Evolutionary conservation across 2,329 filamentous ascomycete species (phyloP), one percentile per base, ranked within the genome.

Genomic region (Ceratocystis albifundus): DNA sequence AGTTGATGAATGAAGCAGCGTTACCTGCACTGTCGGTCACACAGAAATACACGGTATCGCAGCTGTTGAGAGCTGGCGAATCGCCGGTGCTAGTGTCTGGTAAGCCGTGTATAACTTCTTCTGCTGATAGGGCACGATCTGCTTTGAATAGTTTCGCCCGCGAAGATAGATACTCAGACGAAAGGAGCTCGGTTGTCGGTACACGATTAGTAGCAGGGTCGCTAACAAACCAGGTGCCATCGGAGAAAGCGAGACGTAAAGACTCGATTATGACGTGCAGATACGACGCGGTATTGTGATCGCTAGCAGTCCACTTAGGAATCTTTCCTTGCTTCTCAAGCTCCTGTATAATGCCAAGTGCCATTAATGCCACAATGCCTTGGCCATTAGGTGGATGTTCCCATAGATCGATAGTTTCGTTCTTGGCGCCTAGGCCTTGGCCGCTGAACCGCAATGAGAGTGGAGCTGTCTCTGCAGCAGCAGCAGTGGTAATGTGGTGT

Each of bases 301-400:
- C 88, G 1, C 80, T 77, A 1, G 82, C 75, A 0, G 75, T 76
- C 75, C 94, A 96, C 0, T 79, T 81, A 0, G 88, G 85, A 68
- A 97, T 90, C 71, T 85, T 85, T 48, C 87, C 88, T 17, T 81
- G 78, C 68, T 85, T 84, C 75, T 96, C 90, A 1, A 97, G 81
- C 73, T 92, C 86, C 74, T 96, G 87, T 62, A 99, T 79, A 70
- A 97, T 96, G 1, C 94, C 94, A 0, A 99, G 80, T 0, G 94
- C 89, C 87, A 97, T 96, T 41, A 97, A 79, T 0, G 94, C 94
- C 1, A 97, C 89, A 70, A 97, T 92, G 1, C 94, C 94, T 76
- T 97, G 94, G 0, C 94, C 92, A 72, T 97, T 97, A 7, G 94
- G 94, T 45, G 93, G 92, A 73, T 97, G 93, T 73, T 99, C 94